Evolutionary conservation across 805 yeast genomes (phyloP), one percentile per base, ranked within the genome.

Genomic region (Yamadazyma insecticola): DNA sequence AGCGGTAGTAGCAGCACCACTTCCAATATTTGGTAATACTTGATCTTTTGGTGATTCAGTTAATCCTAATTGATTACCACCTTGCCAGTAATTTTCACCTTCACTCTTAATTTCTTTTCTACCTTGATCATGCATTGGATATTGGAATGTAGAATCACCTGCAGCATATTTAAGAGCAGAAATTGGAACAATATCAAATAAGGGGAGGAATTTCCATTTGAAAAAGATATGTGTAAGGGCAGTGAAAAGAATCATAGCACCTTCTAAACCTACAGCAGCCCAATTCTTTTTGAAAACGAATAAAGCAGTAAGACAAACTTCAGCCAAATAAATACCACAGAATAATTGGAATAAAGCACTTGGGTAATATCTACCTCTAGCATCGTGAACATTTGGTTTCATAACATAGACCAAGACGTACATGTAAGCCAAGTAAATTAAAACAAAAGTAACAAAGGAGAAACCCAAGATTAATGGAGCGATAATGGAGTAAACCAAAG

Each of bases 211-310:
- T 39, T 55, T 70, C 55, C 69, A 54, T 50, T 75, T 76, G 48
- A 75, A 62, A 52, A 67, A 79, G 18, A 82, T 37, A 49, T 82
- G 90, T 18, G 72, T 60, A 13, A 57, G 52, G 17, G 74, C 79
- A 10, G 90, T 80, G 26, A 61, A 72, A n/a, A 52, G 74, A 11
- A 81, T 44, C 39, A 70, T 55, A n/a, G 76, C 67, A 33, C 65
- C 81, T 55, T 82, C 89, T 34, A 84, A 60, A 3, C 67, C 92
- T 41, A 82, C 76, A 45, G 81, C 76, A 14, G 82, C 86, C 90
- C 90, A 84, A 42, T 81, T 69, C 63, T 84, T 81, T 26, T 76
- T 73, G 76, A 81, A 77, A 23, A 83, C 81, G 50, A 83, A 83
- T 51, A 84, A 63, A 23, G 83, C 90, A 36, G 76, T 55, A 34